Evolutionary conservation across 345 rosid species (phyloP), one percentile per base, ranked within the genome.

Genomic region (Rhodamnia rubescens): DNA sequence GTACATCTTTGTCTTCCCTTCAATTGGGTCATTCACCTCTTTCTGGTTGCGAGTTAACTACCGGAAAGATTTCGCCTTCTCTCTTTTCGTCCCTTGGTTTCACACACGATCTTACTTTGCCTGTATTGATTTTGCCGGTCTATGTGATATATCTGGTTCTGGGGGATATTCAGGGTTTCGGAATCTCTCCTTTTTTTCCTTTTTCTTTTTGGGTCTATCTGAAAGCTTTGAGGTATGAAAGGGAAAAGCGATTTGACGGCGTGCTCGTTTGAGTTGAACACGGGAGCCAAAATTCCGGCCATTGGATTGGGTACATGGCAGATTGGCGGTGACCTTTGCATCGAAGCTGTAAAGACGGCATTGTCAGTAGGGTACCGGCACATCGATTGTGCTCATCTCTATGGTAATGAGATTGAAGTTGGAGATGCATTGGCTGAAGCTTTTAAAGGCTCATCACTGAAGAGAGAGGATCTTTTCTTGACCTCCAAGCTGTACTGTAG

Each of bases 241-340:
- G 95, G 89, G 59, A 93, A 87, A 84, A 44, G 87, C 83, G 93
- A 86, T 78, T 82, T 82, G 74, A 54, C 49, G 11, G 93, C 90
- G 55, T 14, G 85, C 88, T 85, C 86, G 89, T 93, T 91, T 82
- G 90, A 90, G 54, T 74, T 93, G 90, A 93, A 91, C 86, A 93
- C 93, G 4, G 95, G 93, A 53, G 92, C 95, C 56, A 90, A 85
- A 90, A 91, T 93, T 53, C 95, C 95, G 32, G 92, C 93, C 83
- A 90, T 93, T 85, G 95, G 95, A 69, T 86, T 93, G 44, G 95
- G 95, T 69, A 93, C 95, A 58, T 93, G 95, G 95, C 95, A 93
- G 89, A 93, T 84, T 83, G 95, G 89, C 18, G 95, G 95, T 26
- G 93, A 91, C 69, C 93, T 93, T 13, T 93, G 95, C 56, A 90